Evolutionary conservation across 345 rosid genomes (phyloP).

Genomic region (Populus tremula): DNA sequence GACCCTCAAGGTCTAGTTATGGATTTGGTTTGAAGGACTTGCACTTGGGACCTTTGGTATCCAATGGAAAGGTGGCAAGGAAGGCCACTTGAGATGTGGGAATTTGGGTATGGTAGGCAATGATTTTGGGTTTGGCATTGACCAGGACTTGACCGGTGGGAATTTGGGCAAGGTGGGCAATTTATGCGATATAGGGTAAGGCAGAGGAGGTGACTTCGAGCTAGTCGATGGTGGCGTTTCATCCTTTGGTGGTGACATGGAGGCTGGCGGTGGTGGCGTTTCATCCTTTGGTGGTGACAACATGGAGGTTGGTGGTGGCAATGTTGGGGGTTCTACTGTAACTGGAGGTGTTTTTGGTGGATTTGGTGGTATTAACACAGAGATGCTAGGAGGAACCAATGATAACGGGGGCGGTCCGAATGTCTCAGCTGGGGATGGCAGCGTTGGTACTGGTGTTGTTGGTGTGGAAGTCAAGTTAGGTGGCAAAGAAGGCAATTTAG

Average conservation of each 20-base stretch:
- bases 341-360: neutral
- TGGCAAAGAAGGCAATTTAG: constrained; percentile 25
- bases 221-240: neutral
- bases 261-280: neutral
- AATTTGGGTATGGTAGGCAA: neutral
- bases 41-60: neutral
- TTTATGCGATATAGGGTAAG: neutral
- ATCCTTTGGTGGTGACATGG: neutral
- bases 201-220: neutral
- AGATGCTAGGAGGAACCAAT: neutral
- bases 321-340: neutral
- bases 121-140: neutral
- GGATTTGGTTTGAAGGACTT: neutral
- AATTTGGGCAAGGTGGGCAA: neutral
- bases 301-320: neutral
- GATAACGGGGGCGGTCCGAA: no score
- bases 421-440: neutral
- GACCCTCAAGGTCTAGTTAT: neutral
- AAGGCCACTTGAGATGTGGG: neutral
- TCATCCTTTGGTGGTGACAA: neutral
- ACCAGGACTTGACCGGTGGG: neutral
- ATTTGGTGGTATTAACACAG: neutral
- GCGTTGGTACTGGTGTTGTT: constrained; percentile 16
- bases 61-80: neutral
- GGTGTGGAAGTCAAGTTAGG: constrained; percentile 11